Base-by-base conservation (phyloP, 495 filamentous ascomycete genomes). In the Poronia punctata region DNA sequence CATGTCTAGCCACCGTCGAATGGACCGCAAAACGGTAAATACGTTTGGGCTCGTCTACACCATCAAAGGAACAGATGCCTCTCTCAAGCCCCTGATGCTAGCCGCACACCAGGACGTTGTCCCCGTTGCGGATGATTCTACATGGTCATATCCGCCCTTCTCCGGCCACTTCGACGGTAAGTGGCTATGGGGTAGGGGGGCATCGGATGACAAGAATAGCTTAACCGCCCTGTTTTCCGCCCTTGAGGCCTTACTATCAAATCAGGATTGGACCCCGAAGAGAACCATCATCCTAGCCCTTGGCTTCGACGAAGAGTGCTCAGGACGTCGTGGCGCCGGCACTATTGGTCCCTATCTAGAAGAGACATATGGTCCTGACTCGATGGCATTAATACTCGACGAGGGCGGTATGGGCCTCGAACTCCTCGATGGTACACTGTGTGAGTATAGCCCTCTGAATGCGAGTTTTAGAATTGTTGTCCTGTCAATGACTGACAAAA, bases 101-200 rank as follows among this genome's bases (percentile, higher is more conserved):
- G 75, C 74, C 50, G 78, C 76, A 1, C 79, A 83, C 45, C 79
- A 83, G 59, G 80, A 83, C 31, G 76, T 81, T 10, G 78, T 83
- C 9, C 79, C 80, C 22, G 78, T 79, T 25, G 61, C 73, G 28
- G 70, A 74, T 31, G 60, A 70, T 1, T 63, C 65, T 7, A 67
- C 72, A 39, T 84, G 79, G 79, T 76, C 73, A 0, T 65, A 82
- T 47, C 76, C 77, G 4, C 79, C 78, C 6, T 83, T 80, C 50
- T 68, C 61, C 5, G 76, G 73, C 3, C 53, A 70, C 44, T 82
- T 71, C 39, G 79, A 84, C 50, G 78, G 79, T 11, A 67, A 71
- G 37, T 80, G 65, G 59, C 55, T 83, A 38, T 82, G 78, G 78
- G 79, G 79, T 16, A 68, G 80, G 8, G 74, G 76, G 2, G 58